Evolutionary conservation across 2,329 filamentous ascomycete genomes (phyloP).

Genomic region (Penicillium sp.): DNA sequence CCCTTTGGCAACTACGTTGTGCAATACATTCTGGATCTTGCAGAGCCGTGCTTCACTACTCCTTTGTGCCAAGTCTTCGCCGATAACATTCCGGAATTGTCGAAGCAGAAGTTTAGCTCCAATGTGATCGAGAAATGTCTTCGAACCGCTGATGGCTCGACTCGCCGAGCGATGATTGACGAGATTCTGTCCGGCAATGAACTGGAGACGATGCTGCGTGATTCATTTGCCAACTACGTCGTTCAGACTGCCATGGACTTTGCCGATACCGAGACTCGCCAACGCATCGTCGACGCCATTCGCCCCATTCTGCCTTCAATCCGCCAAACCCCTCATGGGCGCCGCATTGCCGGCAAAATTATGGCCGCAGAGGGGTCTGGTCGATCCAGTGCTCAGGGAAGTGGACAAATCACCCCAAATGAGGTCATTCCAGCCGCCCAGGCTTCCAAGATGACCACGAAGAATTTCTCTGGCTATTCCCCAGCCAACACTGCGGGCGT

Average conservation of each 20-base stretch:
- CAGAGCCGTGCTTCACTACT: conserved; percentile 79
- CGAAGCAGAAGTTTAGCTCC: conserved; percentile 97
- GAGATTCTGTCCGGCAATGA: conserved; percentile 71
- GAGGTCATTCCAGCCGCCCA: conserved; percentile 32
- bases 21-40: conserved; percentile 95
- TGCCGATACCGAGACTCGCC: conserved; percentile 66
- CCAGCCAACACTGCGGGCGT: background rate
- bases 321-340: conserved; percentile 86
- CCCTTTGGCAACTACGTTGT: conserved; percentile 98
- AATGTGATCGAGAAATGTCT: conserved; percentile 98
- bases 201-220: conserved; percentile 81
- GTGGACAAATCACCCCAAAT: conserved; percentile 36
- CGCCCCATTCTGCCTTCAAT: conserved; percentile 79
- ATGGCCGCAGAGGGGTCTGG: conserved; percentile 47
- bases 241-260: conserved; percentile 93
- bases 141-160: conserved; percentile 69
- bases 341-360: conserved; percentile 88
- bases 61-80: conserved; percentile 78
- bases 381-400: conserved; percentile 35
- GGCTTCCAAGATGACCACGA: conserved; percentile 29
- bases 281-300: conserved; percentile 72
- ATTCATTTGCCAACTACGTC: conserved; percentile 95
- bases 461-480: conserved; percentile 16
- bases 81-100: conserved; percentile 64
- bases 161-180: conserved; percentile 74